Evolutionary conservation across 768 basidiomycete species (phyloP).

Genomic region (Boletus sp.): DNA sequence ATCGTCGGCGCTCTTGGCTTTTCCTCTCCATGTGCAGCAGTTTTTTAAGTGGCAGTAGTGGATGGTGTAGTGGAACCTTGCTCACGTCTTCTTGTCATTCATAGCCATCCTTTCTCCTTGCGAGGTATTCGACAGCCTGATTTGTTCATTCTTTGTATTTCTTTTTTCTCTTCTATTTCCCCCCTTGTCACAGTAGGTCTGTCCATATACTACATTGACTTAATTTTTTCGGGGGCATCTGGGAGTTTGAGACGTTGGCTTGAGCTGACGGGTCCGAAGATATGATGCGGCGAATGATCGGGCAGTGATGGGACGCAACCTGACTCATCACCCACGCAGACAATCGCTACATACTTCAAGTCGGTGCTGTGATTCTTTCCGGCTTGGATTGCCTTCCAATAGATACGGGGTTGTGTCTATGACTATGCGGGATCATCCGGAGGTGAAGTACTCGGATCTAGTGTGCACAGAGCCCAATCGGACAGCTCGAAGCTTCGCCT

Average conservation of each 20-base stretch:
- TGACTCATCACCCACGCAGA: no score
- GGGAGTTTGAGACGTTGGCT: background rate
- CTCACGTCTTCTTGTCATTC: conserved; percentile 1
- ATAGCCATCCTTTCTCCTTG: background rate
- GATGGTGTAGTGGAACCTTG: conserved; percentile 4
- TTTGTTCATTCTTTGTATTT: conserved; percentile 5
- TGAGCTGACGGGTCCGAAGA: no score
- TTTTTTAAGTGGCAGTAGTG: background rate
- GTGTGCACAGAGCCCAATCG: no score
- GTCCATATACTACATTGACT: conserved; percentile 24
- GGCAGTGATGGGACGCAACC: no score
- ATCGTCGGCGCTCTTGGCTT: conserved; percentile 5
- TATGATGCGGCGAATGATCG: no score
- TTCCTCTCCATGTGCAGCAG: conserved; percentile 1
- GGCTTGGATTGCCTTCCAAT: no score
- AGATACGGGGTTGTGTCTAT: no score
- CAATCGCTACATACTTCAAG: no score
- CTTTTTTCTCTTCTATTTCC: background rate
- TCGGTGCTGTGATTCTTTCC: no score
- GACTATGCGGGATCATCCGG: no score
- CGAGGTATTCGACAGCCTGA: conserved; percentile 9
- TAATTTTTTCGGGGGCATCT: conserved; percentile 13
- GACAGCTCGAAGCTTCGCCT: background rate
- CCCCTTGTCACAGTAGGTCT: conserved; percentile 23
- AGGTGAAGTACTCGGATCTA: no score